Base-by-base conservation (phyloP, 805 yeast species). In the Yarrowia hollandica region DNA sequence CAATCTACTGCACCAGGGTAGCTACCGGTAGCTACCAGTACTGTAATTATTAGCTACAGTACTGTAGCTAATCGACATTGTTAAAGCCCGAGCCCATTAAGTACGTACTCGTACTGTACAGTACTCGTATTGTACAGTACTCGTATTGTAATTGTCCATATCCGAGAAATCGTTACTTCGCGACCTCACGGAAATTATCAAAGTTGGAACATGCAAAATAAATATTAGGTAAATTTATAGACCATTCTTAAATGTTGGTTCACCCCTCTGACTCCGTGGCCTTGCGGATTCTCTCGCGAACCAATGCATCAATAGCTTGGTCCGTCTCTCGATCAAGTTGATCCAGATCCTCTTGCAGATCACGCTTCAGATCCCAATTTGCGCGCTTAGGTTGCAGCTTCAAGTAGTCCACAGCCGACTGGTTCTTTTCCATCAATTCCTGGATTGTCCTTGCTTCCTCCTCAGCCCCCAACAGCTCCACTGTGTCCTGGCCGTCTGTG, bases 241-340 rank as follows among this genome's bases (percentile, higher is more conserved):
- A n/a, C 12, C n/a, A 11, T 4, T 5, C 19, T 9, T 25, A 6
- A 10, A 7, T 25, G 6, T 25, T 6, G 6, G 11, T 12, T 44
- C 35, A 18, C 19, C 12, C 25, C n/a, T 33, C 55, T 4, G n/a
- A 12, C 12, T 22, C 55, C 4, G 55, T 48, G 21, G 58, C 58
- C 39, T 55, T 55, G 21, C 50, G 19, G 7, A 55, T 39, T 25
- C 75, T 67, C 42, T 75, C 75, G 60, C 77, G 72, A 16, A 79
- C 75, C 6, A 75, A 44, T 15, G 68, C 63, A 12, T 70, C 69
- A 0, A 81, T 71, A 0, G 74, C 75, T n/a, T 66, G 68, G 41
- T 80, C 75, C 0, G 85, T 82, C 48, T 72, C 67, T 22, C 70
- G 68, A 1, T 74, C 70, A n/a, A 80, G 63, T 4, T 70, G 63